Evolutionary conservation across 2,329 filamentous ascomycete genomes (phyloP), one percentile per base, ranked within the genome.

Genomic region (Pseudogymnoascus destructans): DNA sequence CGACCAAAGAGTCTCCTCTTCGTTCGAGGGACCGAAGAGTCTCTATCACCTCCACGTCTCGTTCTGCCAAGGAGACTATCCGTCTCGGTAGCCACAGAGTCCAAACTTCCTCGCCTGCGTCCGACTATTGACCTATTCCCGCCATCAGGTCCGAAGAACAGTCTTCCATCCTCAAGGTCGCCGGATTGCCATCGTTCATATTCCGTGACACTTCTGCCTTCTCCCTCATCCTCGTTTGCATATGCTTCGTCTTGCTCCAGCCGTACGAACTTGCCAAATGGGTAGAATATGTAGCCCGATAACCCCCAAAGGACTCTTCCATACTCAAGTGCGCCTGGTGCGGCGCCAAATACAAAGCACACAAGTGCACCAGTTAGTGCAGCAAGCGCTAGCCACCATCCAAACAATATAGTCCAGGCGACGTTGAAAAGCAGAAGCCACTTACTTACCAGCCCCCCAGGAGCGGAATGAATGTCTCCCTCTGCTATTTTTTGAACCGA

Each of bases 151-250:
- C 93, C 95, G 70, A 98, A 98, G 75, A 98, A 97, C 2, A 98
- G 79, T 32, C 92, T 82, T 2, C 93, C 93, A 70, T 97, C 90
- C 71, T 98, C 93, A 32, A 98, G 80, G 68, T 98, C 93, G 56
- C 93, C 93, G 68, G 84, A 96, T 73, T 98, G 93, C 93, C 93
- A 98, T 73, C 95, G 90, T 71, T 98, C 93, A 69, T 98, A 98
- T 74, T 98, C 93, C 66, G 89, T 95, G 68, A 98, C 96, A 73
- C 91, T 97, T 68, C 93, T 84, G 17, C 93, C 93, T 72, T 98
- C 93, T 38, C 92, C 91, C 67, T 93, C 84, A 67, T 98, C 93
- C 73, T 98, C 93, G 61, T 96, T 87, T 54, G 89, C 77, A 69
- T 98, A 98, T 42, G 87, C 86, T 68, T 97, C 93, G 65, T 98